Conservation (phyloP, 2,329 filamentous ascomycete species). For the Penicillium capsulatum region DNA sequence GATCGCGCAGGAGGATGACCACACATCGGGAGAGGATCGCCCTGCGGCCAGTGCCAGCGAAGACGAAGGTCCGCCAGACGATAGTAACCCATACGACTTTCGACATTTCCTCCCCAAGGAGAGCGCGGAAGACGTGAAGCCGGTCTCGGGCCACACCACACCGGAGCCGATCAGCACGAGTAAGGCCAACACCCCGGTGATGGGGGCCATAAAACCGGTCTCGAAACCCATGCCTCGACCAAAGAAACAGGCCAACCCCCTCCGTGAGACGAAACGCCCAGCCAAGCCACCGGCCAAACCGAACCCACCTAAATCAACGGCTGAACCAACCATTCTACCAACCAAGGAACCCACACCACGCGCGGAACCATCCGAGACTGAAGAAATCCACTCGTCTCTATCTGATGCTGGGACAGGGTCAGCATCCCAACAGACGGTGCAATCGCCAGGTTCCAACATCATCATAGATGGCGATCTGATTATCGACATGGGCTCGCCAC, state of each 20-base stretch:
- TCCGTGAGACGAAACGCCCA: constrained; percentile 27
- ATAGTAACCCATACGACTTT: constrained; percentile 48
- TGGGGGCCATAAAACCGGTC: constrained; percentile 28
- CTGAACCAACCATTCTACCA: constrained; percentile 25
- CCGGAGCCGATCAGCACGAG: constrained; percentile 35
- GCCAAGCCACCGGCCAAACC: constrained; percentile 22
- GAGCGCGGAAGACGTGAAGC: constrained; percentile 33
- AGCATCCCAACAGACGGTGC: constrained; percentile 28
- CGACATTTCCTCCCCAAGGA: constrained; percentile 47
- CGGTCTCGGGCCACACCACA: constrained; percentile 32
- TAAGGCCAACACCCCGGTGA: constrained; percentile 33
- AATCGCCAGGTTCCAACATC: constrained; percentile 41
- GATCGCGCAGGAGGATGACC: constrained; percentile 36
- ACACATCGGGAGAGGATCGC: constrained; percentile 32
- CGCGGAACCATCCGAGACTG: constrained; percentile 24
- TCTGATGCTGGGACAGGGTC: constrained; percentile 32
- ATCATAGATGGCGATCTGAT: constrained; percentile 47
- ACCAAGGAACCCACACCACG: constrained; percentile 19
- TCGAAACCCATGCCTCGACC: constrained; percentile 26
- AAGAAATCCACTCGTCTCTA: constrained; percentile 26
- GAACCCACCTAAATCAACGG: constrained; percentile 9
- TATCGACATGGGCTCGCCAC: constrained; percentile 48
- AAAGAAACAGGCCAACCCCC: constrained; percentile 33
- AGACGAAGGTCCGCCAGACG: constrained; percentile 42
- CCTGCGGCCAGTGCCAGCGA: constrained; percentile 30